phyloP scores from a whole-genome alignment of 192 early-diverging fungal species.

The Chytriomyces sp. region DNA sequence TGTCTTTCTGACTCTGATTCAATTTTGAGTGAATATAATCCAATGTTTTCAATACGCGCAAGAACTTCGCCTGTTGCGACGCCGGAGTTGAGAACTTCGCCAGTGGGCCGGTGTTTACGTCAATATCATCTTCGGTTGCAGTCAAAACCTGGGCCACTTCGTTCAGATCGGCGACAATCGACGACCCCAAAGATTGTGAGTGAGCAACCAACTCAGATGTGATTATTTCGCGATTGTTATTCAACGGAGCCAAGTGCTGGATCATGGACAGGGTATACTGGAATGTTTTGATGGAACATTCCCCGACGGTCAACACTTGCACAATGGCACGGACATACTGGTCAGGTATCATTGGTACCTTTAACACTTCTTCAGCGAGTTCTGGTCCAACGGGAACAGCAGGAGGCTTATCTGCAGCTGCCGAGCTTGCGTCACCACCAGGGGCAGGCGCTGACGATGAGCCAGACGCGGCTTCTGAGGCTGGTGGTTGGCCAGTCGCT shows the following conservation, averaged over 20 bases:
- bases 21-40: constrained; percentile 80
- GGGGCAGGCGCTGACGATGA: not conserved
- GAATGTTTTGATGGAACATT: constrained; percentile 92
- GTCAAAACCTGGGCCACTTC: constrained; percentile 65
- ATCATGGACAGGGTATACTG: constrained; percentile 90
- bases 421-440: not conserved
- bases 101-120: constrained; percentile 73
- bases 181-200: constrained; percentile 68
- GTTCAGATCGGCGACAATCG: constrained; percentile 71
- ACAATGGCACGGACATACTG: constrained; percentile 82
- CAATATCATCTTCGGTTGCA: constrained; percentile 48
- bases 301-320: constrained; percentile 85
- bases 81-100: constrained; percentile 80
- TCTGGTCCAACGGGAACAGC: constrained; percentile 3
- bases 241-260: constrained; percentile 77
- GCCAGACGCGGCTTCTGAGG: not conserved
- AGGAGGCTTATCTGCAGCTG: not conserved
- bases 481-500: not conserved
- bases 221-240: constrained; percentile 62
- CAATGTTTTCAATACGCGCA: constrained; percentile 91
- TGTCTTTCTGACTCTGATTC: not conserved
- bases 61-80: constrained; percentile 87
- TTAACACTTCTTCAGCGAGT: constrained; percentile 45
- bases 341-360: constrained; percentile 80
- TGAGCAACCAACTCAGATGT: constrained; percentile 76